Conservation (phyloP, 2,329 filamentous ascomycete genomes). For the Talaromyces sp. region DNA sequence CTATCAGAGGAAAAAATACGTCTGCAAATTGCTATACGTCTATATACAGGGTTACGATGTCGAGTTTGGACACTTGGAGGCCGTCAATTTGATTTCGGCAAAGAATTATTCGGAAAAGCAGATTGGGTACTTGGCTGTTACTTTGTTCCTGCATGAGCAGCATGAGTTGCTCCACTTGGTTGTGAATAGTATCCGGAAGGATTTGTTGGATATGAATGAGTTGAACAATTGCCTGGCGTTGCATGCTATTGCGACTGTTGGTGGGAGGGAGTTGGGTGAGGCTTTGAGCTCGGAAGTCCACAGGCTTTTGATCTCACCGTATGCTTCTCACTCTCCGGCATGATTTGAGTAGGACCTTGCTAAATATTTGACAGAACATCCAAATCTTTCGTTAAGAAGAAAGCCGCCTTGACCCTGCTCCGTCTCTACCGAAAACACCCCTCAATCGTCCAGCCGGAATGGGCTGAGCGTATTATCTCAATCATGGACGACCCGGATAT, state of each 20-base stretch:
- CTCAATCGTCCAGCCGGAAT: constrained; percentile 90
- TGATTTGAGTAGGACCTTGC: neutral
- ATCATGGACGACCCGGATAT: constrained; percentile 96
- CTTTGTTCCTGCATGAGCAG: constrained; percentile 92
- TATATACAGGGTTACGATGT: constrained; percentile 99
- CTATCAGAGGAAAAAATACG: constrained; percentile 99
- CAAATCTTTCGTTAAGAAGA: constrained; percentile 98
- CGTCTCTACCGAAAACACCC: constrained; percentile 93
- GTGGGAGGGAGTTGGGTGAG: constrained; percentile 95
- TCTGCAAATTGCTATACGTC: constrained; percentile 99
- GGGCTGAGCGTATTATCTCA: constrained; percentile 97
- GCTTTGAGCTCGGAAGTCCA: constrained; percentile 89
- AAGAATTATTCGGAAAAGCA: constrained; percentile 99
- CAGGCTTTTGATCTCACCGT: constrained; percentile 90
- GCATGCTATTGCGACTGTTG: constrained; percentile 97
- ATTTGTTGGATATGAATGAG: constrained; percentile 91
- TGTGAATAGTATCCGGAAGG: constrained; percentile 97
- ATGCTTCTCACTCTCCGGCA: constrained; percentile 40
- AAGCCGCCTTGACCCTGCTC: constrained; percentile 88
- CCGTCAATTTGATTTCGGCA: constrained; percentile 94
- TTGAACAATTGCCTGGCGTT: constrained; percentile 94
- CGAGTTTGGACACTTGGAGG: constrained; percentile 97
- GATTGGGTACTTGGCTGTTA: constrained; percentile 97
- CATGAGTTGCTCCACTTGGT: constrained; percentile 95
- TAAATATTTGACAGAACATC: constrained; percentile 58